phyloP scores from a whole-genome alignment of 106 monocot species.

The Dioscorea zingiberensis region DNA sequence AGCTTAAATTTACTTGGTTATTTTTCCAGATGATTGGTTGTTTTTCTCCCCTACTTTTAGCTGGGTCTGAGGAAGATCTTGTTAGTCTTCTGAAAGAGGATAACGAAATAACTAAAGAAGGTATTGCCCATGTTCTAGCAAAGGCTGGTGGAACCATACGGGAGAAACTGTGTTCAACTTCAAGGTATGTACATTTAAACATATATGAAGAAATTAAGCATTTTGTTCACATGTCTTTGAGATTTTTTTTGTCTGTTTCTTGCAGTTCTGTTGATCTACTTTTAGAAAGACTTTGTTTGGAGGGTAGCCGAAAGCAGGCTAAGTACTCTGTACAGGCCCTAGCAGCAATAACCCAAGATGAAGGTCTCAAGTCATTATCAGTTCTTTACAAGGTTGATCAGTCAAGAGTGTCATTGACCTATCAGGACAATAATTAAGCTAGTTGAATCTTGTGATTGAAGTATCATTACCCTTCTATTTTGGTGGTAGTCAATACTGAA shows the following conservation, averaged over 20 bases:
- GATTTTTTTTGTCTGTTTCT: slow-evolving; percentile 6
- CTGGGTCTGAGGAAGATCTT: slow-evolving; percentile 73
- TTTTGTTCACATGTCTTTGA: neutral
- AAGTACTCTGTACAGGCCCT: slow-evolving; percentile 96
- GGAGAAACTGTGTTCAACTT: slow-evolving; percentile 60
- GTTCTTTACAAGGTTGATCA: slow-evolving; percentile 93
- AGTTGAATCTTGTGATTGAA: neutral
- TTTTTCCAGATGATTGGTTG: slow-evolving; percentile 62
- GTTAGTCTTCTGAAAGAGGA: slow-evolving; percentile 82
- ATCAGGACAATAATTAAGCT: neutral
- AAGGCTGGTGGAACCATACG: slow-evolving; percentile 90
- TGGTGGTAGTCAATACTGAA: slow-evolving; percentile 1
- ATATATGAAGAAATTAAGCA: neutral
- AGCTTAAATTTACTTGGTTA: too few relatives aligned
- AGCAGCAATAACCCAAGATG: slow-evolving; percentile 89
- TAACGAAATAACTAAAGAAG: slow-evolving; percentile 84
- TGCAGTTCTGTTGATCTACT: slow-evolving; percentile 81
- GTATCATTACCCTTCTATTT: neutral
- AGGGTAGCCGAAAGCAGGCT: slow-evolving; percentile 91
- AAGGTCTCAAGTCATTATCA: slow-evolving; percentile 96
- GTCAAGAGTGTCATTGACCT: neutral
- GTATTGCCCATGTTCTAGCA: slow-evolving; percentile 83
- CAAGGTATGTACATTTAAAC: slow-evolving; percentile 45
- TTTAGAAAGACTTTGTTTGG: slow-evolving; percentile 83
- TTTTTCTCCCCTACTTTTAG: slow-evolving; percentile 65